Evolutionary conservation across 1,139 yeast species (phyloP), one percentile per base, ranked within the genome.

Genomic region (Candida albicans): DNA sequence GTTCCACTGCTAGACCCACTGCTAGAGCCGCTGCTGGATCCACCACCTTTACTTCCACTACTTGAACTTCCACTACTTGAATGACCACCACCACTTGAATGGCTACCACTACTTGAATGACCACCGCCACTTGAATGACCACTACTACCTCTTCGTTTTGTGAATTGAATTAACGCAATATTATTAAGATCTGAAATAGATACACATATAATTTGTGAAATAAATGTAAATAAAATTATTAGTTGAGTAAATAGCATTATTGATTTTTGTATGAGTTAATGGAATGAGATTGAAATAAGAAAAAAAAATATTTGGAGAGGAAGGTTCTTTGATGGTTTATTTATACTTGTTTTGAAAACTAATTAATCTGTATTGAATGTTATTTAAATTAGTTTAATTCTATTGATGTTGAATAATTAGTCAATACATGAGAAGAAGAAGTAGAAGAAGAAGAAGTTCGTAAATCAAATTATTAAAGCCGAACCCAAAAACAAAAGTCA

Each of bases 81-180:
- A 30, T 36, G 24, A n/a, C 35, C 26, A 15, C 37, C 15, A 11
- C 43, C 26, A 9, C 38, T 11, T 10, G 34, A 26, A 10, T 30
- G 9, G n/a, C 44, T 24, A n/a, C 25, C 7, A n/a, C 39, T n/a
- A 8, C 29, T 11, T 7, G 32, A 11, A 31, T 34, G 18, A 14
- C 32, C 32, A 29, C 32, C 31, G 5, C 40, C 33, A 33, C 36
- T 34, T n/a, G 43, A 39, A 28, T 25, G 28, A 8, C 40, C 24
- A 37, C 40, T 32, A 25, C 24, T 29, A 39, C 40, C 37, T 26
- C 32, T 25, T 33, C 42, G 30, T 22, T 40, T 31, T 2, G 9
- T 3, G 12, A 40, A 10, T 8, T 26, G 22, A 25, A 25, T 25
- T 2, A 31, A 30, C 10, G 12, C 12, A 26, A 25, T 35, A 33